These are phyloP conservation scores for Podaxis rugospora DNA, from an alignment of 768 basidiomycete species.

Conservation along the genomic window DNA sequence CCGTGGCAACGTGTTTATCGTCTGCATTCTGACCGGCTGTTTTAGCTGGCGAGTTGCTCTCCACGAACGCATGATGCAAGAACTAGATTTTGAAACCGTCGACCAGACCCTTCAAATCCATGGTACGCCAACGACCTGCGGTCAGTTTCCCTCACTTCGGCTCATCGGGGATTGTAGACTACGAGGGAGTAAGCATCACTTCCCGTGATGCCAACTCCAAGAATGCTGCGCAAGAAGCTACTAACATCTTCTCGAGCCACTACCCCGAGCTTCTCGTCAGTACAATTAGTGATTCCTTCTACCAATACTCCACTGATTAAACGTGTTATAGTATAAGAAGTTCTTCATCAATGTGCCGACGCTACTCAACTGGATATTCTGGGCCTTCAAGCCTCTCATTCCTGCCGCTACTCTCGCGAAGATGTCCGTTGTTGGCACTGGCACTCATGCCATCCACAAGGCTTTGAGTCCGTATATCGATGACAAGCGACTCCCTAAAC, in stretches of 20 bases:
- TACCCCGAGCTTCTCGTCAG: conserved; percentile 77
- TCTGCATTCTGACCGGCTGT: conserved; percentile 6
- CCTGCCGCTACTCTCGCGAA: conserved; percentile 73
- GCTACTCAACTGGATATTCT: conserved; percentile 77
- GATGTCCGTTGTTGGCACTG: conserved; percentile 73
- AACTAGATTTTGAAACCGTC: conserved; percentile 67
- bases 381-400: conserved; percentile 74
- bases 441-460: conserved; percentile 52
- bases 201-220: conserved; percentile 73
- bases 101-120: conserved; percentile 76
- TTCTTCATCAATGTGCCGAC: conserved; percentile 82
- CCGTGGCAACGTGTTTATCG: background rate
- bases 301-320: conserved; percentile 1
- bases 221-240: conserved; percentile 69
- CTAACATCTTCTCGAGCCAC: conserved; percentile 68
- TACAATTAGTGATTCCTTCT: conserved; percentile 1
- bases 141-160: background rate
- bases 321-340: conserved; percentile 52
- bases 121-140: conserved; percentile 31
- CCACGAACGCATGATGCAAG: conserved; percentile 62
- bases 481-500: conserved; percentile 52
- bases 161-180: conserved; percentile 43
- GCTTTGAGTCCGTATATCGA: conserved; percentile 58
- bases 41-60: conserved; percentile 74
- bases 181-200: conserved; percentile 63